Evolutionary conservation across 495 filamentous ascomycete species (phyloP).

Genomic region (Patellaria atrata): DNA sequence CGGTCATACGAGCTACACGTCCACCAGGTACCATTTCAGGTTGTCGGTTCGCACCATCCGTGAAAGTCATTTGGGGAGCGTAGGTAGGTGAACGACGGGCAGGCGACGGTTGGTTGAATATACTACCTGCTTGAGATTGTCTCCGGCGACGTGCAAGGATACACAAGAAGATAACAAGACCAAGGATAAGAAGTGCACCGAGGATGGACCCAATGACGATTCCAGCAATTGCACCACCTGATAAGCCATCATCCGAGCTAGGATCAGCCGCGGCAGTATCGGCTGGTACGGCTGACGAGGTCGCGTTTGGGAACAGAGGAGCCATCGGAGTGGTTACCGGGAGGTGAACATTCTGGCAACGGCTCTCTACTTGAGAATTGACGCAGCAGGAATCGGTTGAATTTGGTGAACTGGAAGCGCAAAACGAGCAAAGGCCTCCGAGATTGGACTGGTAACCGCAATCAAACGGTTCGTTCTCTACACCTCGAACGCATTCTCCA

Average conservation of each 20-base stretch:
- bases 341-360: constrained; percentile 59
- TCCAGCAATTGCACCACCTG: constrained; percentile 76
- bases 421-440: constrained; percentile 76
- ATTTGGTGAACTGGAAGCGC: constrained; percentile 65
- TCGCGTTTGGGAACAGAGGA: constrained; percentile 40
- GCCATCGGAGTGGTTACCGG: constrained; percentile 60
- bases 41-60: constrained; percentile 18
- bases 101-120: constrained; percentile 81
- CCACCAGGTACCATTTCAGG: constrained; percentile 66
- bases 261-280: constrained; percentile 21
- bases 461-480: constrained; percentile 67
- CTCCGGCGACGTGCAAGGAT: constrained; percentile 39
- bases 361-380: constrained; percentile 53
- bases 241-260: constrained; percentile 37
- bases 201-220: constrained; percentile 71
- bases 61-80: constrained; percentile 23
- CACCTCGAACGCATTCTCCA: constrained; percentile 57
- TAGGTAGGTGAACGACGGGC: constrained; percentile 39
- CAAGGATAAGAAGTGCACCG: constrained; percentile 51
- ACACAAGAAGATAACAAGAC: constrained; percentile 45
- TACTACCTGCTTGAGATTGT: constrained; percentile 43
- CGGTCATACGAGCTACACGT: constrained; percentile 90
- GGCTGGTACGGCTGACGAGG: constrained; percentile 30
- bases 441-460: constrained; percentile 79
- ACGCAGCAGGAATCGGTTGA: constrained; percentile 92